Conservation (phyloP, 139 green algal genomes). For the Haematococcus lacustris region DNA sequence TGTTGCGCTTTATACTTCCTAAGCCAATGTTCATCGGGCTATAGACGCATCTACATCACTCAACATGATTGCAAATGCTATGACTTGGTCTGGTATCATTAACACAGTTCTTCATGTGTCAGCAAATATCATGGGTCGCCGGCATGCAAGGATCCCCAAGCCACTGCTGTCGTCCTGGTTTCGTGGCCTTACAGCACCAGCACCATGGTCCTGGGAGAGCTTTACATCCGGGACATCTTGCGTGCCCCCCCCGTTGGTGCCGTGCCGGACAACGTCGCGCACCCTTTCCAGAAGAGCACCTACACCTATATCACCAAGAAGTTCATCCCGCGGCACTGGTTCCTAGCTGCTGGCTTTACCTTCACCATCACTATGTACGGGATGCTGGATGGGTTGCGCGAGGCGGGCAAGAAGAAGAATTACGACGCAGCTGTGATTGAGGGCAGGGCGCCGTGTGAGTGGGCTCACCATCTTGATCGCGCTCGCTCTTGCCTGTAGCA, state of each 20-base stretch:
- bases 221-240: constrained; percentile 40
- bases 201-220: constrained; percentile 1
- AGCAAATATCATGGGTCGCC: no score
- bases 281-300: constrained; percentile 45
- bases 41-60: no score
- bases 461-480: no score
- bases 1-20: no score
- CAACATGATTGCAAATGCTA: no score
- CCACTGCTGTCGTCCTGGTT: no score
- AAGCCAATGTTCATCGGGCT: no score
- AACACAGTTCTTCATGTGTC: no score
- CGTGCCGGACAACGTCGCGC: constrained; percentile 36
- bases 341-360: constrained; percentile 33
- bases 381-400: constrained; percentile 24
- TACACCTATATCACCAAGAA: constrained; percentile 46
- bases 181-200: no score
- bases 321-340: constrained; percentile 38
- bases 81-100: no score
- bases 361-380: constrained; percentile 39
- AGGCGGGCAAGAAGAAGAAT: constrained; percentile 36
- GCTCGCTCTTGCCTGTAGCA: no score
- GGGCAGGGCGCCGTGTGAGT: background rate
- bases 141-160: no score
- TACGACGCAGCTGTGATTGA: constrained; percentile 24
- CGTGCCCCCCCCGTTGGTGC: constrained; percentile 28